Evolutionary conservation across 2,329 filamentous ascomycete genomes (phyloP), one percentile per base, ranked within the genome.

Genomic region (Hypoxylon sp.): DNA sequence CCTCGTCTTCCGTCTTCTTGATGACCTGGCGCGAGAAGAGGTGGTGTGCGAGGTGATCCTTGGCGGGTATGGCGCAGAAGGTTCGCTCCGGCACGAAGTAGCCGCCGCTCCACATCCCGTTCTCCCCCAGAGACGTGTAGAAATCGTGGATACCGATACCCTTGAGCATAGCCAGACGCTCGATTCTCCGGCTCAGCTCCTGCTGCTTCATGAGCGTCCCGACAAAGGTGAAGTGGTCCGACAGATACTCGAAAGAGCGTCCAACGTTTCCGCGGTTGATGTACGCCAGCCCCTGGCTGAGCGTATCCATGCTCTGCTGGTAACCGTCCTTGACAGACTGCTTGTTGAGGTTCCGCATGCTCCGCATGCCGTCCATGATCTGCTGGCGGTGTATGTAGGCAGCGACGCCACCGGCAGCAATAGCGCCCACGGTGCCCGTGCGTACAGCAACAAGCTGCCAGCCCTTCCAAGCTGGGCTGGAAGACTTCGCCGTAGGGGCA

Each of bases 221-320:
- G 1, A 96, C 89, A 68, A 96, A 97, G 29, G 91, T 90, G 48
- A 96, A 84, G 73, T 97, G 92, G 13, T 89, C 90, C 0, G 88
- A 87, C 3, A 93, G 85, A 87, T 91, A 96, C 15, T 82, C 83
- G 64, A 91, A 89, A 1, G 91, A 90, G 51, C 86, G 82, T 2
- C 87, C 87, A 2, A 85, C 82, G 37, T 81, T 84, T 11, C 82
- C 82, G 5, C 81, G 76, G 69, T 84, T 85, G 69, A 85, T 77
- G 62, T 85, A 85, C 9, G 81, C 81, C 7, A 84, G 75, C 1
- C 81, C 82, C 58, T 84, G 81, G 10, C 80, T 81, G 20, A 83
- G 72, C 2, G 79, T 74, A 51, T 79, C 81, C 26, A 83, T 74
- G 20, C 78, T 71, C 45, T 80, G 76, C 38, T 79, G 79, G 58